Conservation (phyloP, 495 filamentous ascomycete species). For the Xylaria venustula region DNA sequence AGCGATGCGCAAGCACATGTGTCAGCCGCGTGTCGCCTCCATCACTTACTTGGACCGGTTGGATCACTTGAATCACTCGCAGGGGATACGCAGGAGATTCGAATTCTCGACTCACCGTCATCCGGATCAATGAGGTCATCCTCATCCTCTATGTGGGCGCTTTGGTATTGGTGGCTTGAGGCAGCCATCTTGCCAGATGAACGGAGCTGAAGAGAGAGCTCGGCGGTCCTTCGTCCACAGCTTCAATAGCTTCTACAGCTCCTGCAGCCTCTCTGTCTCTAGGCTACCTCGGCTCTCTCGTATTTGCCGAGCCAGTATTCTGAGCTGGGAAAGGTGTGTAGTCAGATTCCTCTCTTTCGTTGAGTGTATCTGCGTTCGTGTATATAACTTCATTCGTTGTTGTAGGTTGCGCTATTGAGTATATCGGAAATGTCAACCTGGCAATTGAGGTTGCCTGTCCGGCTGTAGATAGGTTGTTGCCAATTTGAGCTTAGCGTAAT, state of each 20-base stretch:
- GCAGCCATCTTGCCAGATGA: conserved; percentile 34
- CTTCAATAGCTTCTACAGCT: conserved; percentile 3
- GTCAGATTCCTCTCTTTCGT: too few species aligned
- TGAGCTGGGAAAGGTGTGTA: not conserved
- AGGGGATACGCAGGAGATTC: too few species aligned
- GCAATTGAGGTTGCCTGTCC: conserved; percentile 8
- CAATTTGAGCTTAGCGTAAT: too few species aligned
- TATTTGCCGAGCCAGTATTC: not conserved
- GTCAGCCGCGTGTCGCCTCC: conserved; percentile 11
- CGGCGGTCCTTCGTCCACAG: not conserved
- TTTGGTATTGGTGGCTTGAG: conserved; percentile 57
- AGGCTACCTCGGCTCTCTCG: not conserved
- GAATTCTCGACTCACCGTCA: conserved; percentile 61
- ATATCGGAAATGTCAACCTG: not conserved
- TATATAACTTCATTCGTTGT: not conserved
- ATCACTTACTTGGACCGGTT: not conserved
- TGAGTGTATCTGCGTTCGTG: not conserved
- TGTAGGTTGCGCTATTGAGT: not conserved
- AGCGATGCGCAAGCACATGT: conserved; percentile 13
- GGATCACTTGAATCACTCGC: not conserved
- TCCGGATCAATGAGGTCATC: conserved; percentile 88
- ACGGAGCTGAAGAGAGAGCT: not conserved
- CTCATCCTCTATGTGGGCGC: conserved; percentile 78
- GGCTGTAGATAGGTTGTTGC: too few species aligned
- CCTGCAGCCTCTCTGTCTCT: too few species aligned